These are phyloP conservation scores for Mortierella sp. DNA, from an alignment of 371 early-diverging fungal genomes.

Conservation along the genomic window DNA sequence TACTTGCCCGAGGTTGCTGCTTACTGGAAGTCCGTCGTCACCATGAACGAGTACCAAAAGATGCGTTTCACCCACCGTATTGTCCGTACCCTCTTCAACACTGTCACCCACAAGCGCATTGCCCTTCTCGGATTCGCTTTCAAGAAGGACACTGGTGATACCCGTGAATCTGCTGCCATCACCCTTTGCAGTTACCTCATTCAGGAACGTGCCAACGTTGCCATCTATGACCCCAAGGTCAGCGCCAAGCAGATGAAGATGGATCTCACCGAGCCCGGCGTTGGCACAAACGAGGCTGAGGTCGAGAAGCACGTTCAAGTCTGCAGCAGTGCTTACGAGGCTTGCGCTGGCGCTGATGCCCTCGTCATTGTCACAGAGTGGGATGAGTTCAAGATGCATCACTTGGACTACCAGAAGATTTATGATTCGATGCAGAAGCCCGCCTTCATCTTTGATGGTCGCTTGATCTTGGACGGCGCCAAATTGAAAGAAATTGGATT, in stretches of 20 bases:
- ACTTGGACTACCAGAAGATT: constrained; percentile 80
- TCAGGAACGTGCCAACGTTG: constrained; percentile 83
- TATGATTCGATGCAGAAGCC: constrained; percentile 87
- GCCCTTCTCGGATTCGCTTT: constrained; percentile 95
- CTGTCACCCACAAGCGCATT: constrained; percentile 87
- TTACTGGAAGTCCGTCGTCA: constrained; percentile 94
- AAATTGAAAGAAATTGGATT: constrained; percentile 87
- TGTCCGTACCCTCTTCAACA: constrained; percentile 82
- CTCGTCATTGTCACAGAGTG: constrained; percentile 92
- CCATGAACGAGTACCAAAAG: constrained; percentile 95
- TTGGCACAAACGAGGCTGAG: constrained; percentile 70
- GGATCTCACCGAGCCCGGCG: constrained; percentile 83
- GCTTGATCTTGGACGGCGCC: constrained; percentile 83
- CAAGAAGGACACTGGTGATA: constrained; percentile 97
- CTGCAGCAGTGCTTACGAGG: constrained; percentile 59
- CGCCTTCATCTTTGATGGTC: constrained; percentile 95
- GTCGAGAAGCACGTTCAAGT: constrained; percentile 76
- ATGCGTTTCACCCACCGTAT: constrained; percentile 85
- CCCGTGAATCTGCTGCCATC: constrained; percentile 95
- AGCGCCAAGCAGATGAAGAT: constrained; percentile 81
- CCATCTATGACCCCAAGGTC: constrained; percentile 95
- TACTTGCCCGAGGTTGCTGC: constrained; percentile 92
- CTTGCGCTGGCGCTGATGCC: constrained; percentile 76
- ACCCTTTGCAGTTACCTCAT: constrained; percentile 85
- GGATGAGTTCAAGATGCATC: constrained; percentile 88